Percentiles rank a stretch among this genome's conserved stretches.
Evolutionary conservation across 1,139 yeast genomes (phyloP).

Genomic region (Taphrina confusa): DNA sequence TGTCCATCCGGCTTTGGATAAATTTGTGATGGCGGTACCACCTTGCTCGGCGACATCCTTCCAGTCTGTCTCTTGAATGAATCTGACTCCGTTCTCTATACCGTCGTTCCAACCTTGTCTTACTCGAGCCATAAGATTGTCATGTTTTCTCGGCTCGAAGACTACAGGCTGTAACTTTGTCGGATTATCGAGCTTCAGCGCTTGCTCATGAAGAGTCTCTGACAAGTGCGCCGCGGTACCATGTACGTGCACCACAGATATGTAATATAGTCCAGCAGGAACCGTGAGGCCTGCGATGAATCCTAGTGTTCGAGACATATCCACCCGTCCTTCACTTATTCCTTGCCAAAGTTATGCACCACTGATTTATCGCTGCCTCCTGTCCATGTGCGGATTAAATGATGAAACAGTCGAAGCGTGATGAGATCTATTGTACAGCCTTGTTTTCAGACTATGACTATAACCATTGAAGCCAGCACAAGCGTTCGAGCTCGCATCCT

Average conservation of each 20-base stretch:
- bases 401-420: no score
- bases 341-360: no score
- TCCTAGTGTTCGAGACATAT: conserved; percentile 31
- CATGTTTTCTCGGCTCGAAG: conserved; percentile 14
- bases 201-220: conserved; percentile 25
- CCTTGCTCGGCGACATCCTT: conserved; percentile 9
- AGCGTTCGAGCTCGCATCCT: no score
- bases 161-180: conserved; percentile 9
- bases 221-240: conserved; percentile 26
- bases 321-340: no score
- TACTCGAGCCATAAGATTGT: conserved; percentile 18
- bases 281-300: conserved; percentile 31
- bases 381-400: no score
- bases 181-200: conserved; percentile 8
- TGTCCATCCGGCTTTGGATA: conserved; percentile 9
- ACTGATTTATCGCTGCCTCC: no score
- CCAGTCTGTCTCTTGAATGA: conserved; percentile 25
- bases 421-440: no score
- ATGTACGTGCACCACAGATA: conserved; percentile 23
- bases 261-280: conserved; percentile 29
- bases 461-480: no score
- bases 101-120: conserved; percentile 31
- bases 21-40: conserved; percentile 9
- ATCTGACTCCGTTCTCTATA: conserved; percentile 18
- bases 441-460: no score